Evolutionary conservation across 208 protist species (phyloP).

Genomic region (Balamuthia mandrillaris): DNA sequence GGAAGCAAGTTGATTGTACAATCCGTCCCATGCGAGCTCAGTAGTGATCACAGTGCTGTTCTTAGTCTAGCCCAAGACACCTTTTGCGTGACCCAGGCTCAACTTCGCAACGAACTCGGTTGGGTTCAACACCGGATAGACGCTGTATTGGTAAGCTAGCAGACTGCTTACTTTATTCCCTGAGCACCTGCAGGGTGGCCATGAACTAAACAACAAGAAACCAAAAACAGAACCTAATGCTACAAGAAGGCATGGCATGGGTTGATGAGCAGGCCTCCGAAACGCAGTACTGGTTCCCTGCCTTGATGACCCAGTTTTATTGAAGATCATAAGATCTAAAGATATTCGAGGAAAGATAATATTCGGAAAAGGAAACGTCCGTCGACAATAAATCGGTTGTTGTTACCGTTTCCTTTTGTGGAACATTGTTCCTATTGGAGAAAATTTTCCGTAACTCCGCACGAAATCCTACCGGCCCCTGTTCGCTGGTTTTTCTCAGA

Average conservation of each 20-base stretch:
- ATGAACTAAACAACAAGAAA: neutral
- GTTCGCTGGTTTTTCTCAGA: too few species aligned
- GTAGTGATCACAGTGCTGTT: conserved; percentile 63
- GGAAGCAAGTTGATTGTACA: conserved; percentile 60
- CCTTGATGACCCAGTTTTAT: conserved; percentile 30
- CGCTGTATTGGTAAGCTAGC: too few species aligned
- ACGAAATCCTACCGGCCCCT: too few species aligned
- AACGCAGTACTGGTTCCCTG: conserved; percentile 48
- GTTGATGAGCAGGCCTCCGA: conserved; percentile 57
- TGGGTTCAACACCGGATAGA: neutral
- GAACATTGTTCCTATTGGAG: too few species aligned
- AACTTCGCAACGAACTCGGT: conserved; percentile 40
- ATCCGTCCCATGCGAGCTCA: conserved; percentile 71
- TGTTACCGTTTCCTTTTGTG: too few species aligned
- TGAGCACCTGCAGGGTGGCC: too few species aligned
- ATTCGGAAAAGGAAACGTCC: too few species aligned
- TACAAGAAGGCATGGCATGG: conserved; percentile 70
- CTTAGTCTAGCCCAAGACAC: conserved; percentile 46
- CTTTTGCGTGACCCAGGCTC: neutral
- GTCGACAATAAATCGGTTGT: too few species aligned
- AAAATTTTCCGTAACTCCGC: too few species aligned
- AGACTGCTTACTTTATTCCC: too few species aligned
- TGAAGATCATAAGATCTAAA: too few species aligned
- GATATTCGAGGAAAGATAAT: too few species aligned
- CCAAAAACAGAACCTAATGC: conserved; percentile 52